Base-by-base conservation (phyloP, 257 asterid genomes). In the Leonotis leonurus region DNA sequence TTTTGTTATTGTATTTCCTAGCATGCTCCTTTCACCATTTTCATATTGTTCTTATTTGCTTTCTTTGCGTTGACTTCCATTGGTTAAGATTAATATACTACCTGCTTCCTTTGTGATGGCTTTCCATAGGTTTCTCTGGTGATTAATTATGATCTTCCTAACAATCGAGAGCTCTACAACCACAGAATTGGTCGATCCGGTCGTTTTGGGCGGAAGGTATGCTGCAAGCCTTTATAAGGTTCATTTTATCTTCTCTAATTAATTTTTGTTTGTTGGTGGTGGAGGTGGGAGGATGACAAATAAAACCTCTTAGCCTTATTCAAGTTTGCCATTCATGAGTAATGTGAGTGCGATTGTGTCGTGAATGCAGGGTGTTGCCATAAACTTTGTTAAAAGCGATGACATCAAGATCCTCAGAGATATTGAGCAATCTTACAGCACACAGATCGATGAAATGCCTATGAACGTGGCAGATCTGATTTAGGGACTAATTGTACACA, bases 121-220 rank as follows among this genome's bases (percentile, higher is more conserved):
- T 53, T 39, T 29, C 32, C 22, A 8, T 65, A 90, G 96, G 96
- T 90, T 56, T 87, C 96, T 11, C 55, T 90, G 83, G 96, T 90
- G 75, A 90, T 88, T 27, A 90, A 90, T 75, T 85, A 90, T 65
- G 98, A 90, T 72, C 96, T 90, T 66, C 98, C 96, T 8, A 90
- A 90, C 81, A 88, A 88, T 43, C 80, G 97, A 74, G 96, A 90
- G 79, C 96, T 87, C 59, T 90, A 87, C 76, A 90, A 87, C 74
- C 97, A 87, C 68, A 85, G 97, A 48, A 90, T 90, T 74, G 97
- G 97, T 64, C 87, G 97, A 25, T 87, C 97, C 65, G 96, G 98
- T 56, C 95, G 96, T 60, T 90, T 90, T 73, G 96, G 98, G 44
- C 82, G 98, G 48, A 90, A 90, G 98, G 98, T 87, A 81, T 49